phyloP scores from a whole-genome alignment of 2,329 filamentous ascomycete species.

The Arthrinium phaeospermum region DNA sequence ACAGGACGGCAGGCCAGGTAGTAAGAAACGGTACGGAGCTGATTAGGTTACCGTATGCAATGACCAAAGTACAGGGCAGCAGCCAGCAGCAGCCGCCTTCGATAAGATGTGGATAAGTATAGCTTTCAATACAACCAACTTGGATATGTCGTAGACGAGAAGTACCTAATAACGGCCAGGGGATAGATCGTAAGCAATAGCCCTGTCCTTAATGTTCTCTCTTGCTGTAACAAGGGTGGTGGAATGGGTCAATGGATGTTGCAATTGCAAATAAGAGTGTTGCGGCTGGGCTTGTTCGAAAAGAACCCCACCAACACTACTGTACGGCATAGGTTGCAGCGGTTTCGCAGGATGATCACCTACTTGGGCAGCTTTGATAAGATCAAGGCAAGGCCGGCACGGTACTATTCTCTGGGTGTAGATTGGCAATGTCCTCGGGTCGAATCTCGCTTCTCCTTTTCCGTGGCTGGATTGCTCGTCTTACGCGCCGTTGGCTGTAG shows the following conservation, averaged over 20 bases:
- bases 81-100: not conserved
- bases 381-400: not conserved
- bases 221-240: not conserved
- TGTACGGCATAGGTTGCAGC: not conserved
- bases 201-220: not conserved
- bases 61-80: not conserved
- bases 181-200: not conserved
- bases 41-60: not conserved
- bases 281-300: not conserved
- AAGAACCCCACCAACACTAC: not conserved
- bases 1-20: not conserved
- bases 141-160: not conserved
- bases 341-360: not conserved
- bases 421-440: not conserved
- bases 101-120: not conserved
- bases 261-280: not conserved
- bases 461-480: not conserved
- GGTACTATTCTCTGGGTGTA: not conserved
- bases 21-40: not conserved
- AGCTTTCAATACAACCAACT: not conserved
- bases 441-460: not conserved
- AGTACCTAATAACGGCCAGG: not conserved
- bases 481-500: slow-evolving; percentile 8
- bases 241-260: not conserved
- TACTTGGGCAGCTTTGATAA: not conserved